Conservation (phyloP, 2,329 filamentous ascomycete genomes). For the Fusarium sp. region DNA sequence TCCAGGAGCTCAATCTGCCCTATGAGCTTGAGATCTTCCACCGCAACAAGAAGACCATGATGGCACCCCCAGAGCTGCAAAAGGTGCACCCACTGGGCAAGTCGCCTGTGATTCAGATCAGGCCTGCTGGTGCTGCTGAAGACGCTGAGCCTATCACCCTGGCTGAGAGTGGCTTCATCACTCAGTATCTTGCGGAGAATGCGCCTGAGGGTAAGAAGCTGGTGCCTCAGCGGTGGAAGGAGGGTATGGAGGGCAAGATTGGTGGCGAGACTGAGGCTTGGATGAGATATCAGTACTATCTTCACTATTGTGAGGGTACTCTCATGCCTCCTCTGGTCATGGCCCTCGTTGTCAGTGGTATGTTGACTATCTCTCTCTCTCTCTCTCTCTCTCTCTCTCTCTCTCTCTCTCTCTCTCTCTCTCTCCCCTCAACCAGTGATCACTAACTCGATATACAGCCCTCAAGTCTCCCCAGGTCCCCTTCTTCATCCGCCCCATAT, state of each 20-base stretch:
- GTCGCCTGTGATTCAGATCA: conserved; percentile 79
- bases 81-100: conserved; percentile 88
- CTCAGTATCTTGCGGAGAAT: conserved; percentile 82
- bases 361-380: conserved; percentile 31
- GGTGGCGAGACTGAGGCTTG: conserved; percentile 70
- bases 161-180: conserved; percentile 83
- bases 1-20: conserved; percentile 81
- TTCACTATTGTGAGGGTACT: conserved; percentile 88
- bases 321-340: conserved; percentile 79
- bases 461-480: conserved; percentile 59
- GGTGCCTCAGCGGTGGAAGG: conserved; percentile 64
- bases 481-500: conserved; percentile 64
- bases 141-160: conserved; percentile 66
- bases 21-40: conserved; percentile 86
- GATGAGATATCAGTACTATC: conserved; percentile 71
- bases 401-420: no score
- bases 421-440: no score
- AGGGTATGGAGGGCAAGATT: conserved; percentile 65
- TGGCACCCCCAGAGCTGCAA: conserved; percentile 81
- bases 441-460: conserved; percentile 39
- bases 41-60: conserved; percentile 66
- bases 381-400: not conserved
- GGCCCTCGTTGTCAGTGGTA: conserved; percentile 66
- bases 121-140: conserved; percentile 47
- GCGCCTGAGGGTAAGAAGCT: conserved; percentile 58